Evolutionary conservation across 2,329 filamentous ascomycete genomes (phyloP).

Genomic region (Zarea fungicola): DNA sequence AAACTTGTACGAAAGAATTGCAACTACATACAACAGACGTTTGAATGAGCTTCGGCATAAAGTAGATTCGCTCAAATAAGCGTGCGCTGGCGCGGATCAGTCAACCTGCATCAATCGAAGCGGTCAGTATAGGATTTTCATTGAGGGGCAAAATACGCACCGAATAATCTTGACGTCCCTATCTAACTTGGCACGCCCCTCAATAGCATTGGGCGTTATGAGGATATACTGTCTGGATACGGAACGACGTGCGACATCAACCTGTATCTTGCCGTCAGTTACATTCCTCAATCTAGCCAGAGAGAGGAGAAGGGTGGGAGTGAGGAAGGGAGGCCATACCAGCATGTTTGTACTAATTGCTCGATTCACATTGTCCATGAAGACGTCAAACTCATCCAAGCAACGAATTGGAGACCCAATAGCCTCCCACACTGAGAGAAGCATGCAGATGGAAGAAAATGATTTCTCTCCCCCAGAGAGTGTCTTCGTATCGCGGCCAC

Average conservation of each 20-base stretch:
- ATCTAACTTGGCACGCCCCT: conserved; percentile 50
- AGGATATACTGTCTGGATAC: conserved; percentile 93
- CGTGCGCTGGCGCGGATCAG: conserved; percentile 53
- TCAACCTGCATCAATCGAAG: conserved; percentile 38
- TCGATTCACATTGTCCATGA: conserved; percentile 97
- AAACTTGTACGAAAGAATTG: no score
- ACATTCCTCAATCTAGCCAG: no score
- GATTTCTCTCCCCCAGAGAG: conserved; percentile 96
- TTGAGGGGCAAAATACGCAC: conserved; percentile 34
- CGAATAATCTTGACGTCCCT: conserved; percentile 75
- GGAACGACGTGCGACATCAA: conserved; percentile 75
- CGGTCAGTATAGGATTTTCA: conserved; percentile 20
- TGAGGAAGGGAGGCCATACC: no score
- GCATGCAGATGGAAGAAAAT: conserved; percentile 90
- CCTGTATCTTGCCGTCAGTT: conserved; percentile 42
- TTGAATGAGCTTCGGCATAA: background rate
- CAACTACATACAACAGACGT: no score
- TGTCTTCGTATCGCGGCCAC: conserved; percentile 81
- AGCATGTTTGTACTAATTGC: conserved; percentile 92
- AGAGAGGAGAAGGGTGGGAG: no score
- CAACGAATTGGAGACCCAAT: conserved; percentile 95
- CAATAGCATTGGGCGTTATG: conserved; percentile 87
- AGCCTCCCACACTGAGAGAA: conserved; percentile 92
- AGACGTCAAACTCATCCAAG: conserved; percentile 96
- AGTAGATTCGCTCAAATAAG: conserved; percentile 25